Conservation (phyloP, 805 yeast species). For the Saccharomycopsis microspora region DNA sequence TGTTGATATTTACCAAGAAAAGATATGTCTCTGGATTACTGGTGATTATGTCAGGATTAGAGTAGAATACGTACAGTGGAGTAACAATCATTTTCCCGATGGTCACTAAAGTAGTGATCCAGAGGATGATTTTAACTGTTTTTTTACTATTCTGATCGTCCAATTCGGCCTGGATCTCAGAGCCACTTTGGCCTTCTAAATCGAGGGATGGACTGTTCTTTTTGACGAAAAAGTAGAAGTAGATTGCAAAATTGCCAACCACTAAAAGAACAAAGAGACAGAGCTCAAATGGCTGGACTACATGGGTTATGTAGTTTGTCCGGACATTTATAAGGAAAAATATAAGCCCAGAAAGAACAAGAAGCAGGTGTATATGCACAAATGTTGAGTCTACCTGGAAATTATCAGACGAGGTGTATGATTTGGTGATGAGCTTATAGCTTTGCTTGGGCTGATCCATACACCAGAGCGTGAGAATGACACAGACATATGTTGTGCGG, state of each 20-base stretch:
- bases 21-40: slow-evolving; percentile 14
- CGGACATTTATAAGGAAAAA: slow-evolving; percentile 11
- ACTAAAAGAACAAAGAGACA: slow-evolving; percentile 5
- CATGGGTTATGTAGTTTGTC: slow-evolving; percentile 11
- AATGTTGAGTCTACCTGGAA: slow-evolving; percentile 10
- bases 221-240: slow-evolving; percentile 9
- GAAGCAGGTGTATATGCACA: slow-evolving; percentile 9
- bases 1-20: slow-evolving; percentile 15
- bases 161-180: neutral
- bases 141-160: slow-evolving; percentile 12
- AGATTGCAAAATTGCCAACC: neutral
- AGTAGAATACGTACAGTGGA: slow-evolving; percentile 13
- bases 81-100: slow-evolving; percentile 15
- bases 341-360: slow-evolving; percentile 4
- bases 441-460: slow-evolving; percentile 17
- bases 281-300: slow-evolving; percentile 10
- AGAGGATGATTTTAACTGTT: slow-evolving; percentile 13
- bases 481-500: slow-evolving; percentile 15
- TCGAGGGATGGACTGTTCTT: neutral
- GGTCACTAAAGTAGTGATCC: slow-evolving; percentile 15
- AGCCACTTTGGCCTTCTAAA: neutral
- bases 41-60: slow-evolving; percentile 10
- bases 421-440: slow-evolving; percentile 5
- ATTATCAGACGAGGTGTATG: slow-evolving; percentile 3
- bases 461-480: slow-evolving; percentile 11